These are phyloP conservation scores for Dorcoceras hygrometricum DNA, from an alignment of 257 asterid species.

Conservation along the genomic window DNA sequence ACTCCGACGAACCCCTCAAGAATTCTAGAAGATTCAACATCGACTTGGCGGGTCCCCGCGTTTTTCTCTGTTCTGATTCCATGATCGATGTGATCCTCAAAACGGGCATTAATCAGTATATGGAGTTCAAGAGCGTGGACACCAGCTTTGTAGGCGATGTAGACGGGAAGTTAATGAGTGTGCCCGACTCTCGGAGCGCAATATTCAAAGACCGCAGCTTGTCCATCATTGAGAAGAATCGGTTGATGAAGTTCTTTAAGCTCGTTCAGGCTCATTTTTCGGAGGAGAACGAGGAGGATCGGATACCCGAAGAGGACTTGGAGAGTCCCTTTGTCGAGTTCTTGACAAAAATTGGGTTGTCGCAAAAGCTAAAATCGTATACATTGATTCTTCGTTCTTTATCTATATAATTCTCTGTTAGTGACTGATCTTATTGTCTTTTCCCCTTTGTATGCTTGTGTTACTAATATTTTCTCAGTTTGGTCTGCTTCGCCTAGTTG, in stretches of 20 bases:
- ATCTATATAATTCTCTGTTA: constrained; percentile 33
- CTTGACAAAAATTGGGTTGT: constrained; percentile 59
- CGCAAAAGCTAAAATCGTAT: constrained; percentile 85
- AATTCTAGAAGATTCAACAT: constrained; percentile 51
- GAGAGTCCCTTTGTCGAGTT: constrained; percentile 71
- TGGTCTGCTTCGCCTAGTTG: not conserved
- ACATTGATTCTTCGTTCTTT: constrained; percentile 33
- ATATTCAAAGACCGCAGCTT: constrained; percentile 62
- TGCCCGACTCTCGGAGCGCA: constrained; percentile 83
- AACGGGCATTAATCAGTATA: constrained; percentile 69
- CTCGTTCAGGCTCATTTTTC: constrained; percentile 65
- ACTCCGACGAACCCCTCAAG: constrained; percentile 50
- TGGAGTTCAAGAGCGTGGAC: constrained; percentile 89
- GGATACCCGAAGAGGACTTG: constrained; percentile 66
- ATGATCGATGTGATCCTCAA: constrained; percentile 61
- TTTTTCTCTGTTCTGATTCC: constrained; percentile 64
- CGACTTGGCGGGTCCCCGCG: constrained; percentile 76
- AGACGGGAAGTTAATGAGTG: constrained; percentile 51
- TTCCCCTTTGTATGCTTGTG: not conserved
- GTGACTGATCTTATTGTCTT: constrained; percentile 25
- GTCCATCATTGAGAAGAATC: constrained; percentile 68
- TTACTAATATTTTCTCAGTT: constrained; percentile 2
- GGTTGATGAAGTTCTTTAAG: constrained; percentile 86
- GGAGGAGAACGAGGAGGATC: constrained; percentile 38
- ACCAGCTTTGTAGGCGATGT: constrained; percentile 54